These are phyloP conservation scores for Ophiostoma himal-ulmi DNA, from an alignment of 2,329 filamentous ascomycete species.

Conservation along the genomic window DNA sequence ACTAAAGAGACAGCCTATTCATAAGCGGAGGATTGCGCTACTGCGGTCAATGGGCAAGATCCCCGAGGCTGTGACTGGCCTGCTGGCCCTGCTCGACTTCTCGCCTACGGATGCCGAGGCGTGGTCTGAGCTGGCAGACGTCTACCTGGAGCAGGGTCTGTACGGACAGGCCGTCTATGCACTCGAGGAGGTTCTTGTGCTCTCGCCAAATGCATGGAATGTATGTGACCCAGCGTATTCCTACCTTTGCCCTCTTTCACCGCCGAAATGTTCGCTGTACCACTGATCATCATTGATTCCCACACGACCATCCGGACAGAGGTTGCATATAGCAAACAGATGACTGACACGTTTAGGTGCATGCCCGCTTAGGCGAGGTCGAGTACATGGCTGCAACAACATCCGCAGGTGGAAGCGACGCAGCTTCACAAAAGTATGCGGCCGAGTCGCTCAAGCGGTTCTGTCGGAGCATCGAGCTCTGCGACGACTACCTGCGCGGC, in stretches of 20 bases:
- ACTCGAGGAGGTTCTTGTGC: constrained; percentile 81
- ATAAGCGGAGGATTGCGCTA: constrained; percentile 77
- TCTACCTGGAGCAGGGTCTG: constrained; percentile 75
- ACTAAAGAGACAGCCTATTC: constrained; percentile 57
- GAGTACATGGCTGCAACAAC: constrained; percentile 62
- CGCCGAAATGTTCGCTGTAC: not conserved
- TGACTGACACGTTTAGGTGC: constrained; percentile 52
- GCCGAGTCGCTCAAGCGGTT: constrained; percentile 76
- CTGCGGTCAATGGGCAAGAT: constrained; percentile 65
- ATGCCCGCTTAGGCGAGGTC: constrained; percentile 80
- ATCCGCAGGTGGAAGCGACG: constrained; percentile 33
- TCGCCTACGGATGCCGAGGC: constrained; percentile 87
- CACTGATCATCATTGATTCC: not conserved
- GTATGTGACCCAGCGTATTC: constrained; percentile 44
- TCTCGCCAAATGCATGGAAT: constrained; percentile 92
- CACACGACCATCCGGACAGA: not conserved
- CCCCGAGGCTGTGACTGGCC: constrained; percentile 65
- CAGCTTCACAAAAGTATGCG: constrained; percentile 48
- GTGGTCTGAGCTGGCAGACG: constrained; percentile 84
- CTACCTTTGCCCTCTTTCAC: not conserved
- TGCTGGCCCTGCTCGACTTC: constrained; percentile 71
- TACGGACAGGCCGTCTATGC: constrained; percentile 81
- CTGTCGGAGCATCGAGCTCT: constrained; percentile 85
- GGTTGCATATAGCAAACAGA: not conserved
- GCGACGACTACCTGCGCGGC: constrained; percentile 84